phyloP scores from a whole-genome alignment of 2,329 filamentous ascomycete genomes.

The Colletotrichum euphorbiae region DNA sequence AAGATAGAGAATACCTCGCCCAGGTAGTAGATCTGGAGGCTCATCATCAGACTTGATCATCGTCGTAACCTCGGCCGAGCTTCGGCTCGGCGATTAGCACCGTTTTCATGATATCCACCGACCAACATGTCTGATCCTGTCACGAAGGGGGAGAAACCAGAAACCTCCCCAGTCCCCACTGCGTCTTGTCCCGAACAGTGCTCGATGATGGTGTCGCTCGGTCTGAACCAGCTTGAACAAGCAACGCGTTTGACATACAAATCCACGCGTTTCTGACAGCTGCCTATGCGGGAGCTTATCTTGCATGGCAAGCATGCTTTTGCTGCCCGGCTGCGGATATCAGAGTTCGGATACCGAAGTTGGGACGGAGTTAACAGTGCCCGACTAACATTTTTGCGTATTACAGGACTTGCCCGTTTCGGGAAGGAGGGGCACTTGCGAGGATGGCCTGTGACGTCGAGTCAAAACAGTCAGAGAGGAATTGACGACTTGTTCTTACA shows the following conservation, averaged over 20 bases:
- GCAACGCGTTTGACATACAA: too few species aligned
- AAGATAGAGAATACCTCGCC: not conserved
- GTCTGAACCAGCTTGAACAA: too few species aligned
- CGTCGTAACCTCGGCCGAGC: not conserved
- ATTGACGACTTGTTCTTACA: not conserved
- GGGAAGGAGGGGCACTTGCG: slow-evolving; percentile 25
- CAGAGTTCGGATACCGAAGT: slow-evolving; percentile 14
- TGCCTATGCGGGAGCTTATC: slow-evolving; percentile 10
- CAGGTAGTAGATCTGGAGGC: not conserved
- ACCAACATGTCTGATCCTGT: too few species aligned
- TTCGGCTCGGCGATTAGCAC: slow-evolving; percentile 24
- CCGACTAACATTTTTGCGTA: too few species aligned
- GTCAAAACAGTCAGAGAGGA: not conserved
- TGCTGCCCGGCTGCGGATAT: not conserved
- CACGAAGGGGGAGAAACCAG: too few species aligned
- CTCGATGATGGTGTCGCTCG: too few species aligned
- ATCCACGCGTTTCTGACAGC: not conserved
- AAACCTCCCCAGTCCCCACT: too few species aligned
- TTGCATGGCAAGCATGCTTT: slow-evolving; percentile 3
- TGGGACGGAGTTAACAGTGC: not conserved
- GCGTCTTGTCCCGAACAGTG: too few species aligned
- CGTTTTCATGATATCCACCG: too few species aligned
- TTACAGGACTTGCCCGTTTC: slow-evolving; percentile 13
- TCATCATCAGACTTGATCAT: not conserved
- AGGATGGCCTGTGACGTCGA: not conserved